These are phyloP conservation scores for Fusarium sp. DNA, from an alignment of 2,329 filamentous ascomycete species.

Conservation along the genomic window DNA sequence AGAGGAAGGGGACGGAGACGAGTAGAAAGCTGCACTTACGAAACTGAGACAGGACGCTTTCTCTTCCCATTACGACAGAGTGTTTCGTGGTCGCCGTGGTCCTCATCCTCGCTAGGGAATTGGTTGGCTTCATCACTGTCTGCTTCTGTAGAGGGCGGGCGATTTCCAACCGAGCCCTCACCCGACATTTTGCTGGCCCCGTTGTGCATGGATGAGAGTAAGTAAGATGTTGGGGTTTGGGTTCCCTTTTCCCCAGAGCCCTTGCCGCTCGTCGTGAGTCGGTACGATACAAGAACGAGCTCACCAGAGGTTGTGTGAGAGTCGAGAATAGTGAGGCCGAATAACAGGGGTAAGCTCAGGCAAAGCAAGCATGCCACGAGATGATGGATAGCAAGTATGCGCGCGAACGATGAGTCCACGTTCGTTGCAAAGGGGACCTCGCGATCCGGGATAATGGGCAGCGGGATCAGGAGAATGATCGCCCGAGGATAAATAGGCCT, in stretches of 20 bases:
- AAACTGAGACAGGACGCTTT: slow-evolving; percentile 68
- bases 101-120: slow-evolving; percentile 53
- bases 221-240: slow-evolving; percentile 14
- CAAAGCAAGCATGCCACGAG: slow-evolving; percentile 18
- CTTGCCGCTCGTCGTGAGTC: slow-evolving; percentile 25
- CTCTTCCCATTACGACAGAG: slow-evolving; percentile 56
- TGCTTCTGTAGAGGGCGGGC: slow-evolving; percentile 46
- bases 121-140: slow-evolving; percentile 57
- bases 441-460: slow-evolving; percentile 35
- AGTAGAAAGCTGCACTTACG: slow-evolving; percentile 51
- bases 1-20: slow-evolving; percentile 7
- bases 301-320: slow-evolving; percentile 17
- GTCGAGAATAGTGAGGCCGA: slow-evolving; percentile 1
- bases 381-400: slow-evolving; percentile 5
- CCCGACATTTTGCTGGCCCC: slow-evolving; percentile 38
- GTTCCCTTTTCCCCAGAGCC: slow-evolving; percentile 9
- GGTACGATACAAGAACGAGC: slow-evolving; percentile 31
- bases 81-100: slow-evolving; percentile 52
- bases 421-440: slow-evolving; percentile 25
- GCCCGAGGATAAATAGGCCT: slow-evolving; percentile 33
- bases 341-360: slow-evolving; percentile 11
- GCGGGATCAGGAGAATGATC: slow-evolving; percentile 36
- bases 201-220: slow-evolving; percentile 37
- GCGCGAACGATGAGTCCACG: slow-evolving; percentile 25
- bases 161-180: slow-evolving; percentile 43